Evolutionary conservation across 1,284 basidiomycete genomes (phyloP), one percentile per base, ranked within the genome.

Genomic region (Chondrostereum purpureum): DNA sequence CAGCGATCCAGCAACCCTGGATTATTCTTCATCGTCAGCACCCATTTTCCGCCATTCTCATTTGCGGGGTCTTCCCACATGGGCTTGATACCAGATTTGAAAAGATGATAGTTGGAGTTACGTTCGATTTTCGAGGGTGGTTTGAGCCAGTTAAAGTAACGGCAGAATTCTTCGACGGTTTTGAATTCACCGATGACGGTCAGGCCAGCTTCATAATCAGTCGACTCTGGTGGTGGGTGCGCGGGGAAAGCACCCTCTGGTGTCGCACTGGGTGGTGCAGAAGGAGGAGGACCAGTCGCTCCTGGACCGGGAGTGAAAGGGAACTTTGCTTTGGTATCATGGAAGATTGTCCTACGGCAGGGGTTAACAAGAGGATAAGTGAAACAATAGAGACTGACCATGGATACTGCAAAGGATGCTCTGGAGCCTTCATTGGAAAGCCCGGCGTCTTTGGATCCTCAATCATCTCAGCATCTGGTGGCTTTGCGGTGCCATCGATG

Each of bases 31-130:
- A 96, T 88, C 53, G 92, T 92, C 43, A 96, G 66, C 14, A 92
- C 88, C 93, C 93, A 97, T 66, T 94, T 94, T 27, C 92, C 92
- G 18, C 92, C 92, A 41, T 83, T 75, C 6, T 87, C 85, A 61
- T 97, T 97, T 39, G 91, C 88, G 18, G 81, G 80, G 61, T 96
- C 93, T 66, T 96, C 93, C 92, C 93, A 96, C 89, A 95, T 94
- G 34, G 92, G 88, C 59, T 90, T 92, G 67, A 88, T 88, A 24
- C 86, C 86, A 20, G 80, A 73, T 66, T 96, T 96, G 80, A 97
- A 97, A 46, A 96, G 70, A 60, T 96, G 93, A 59, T 95, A 95
- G 66, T 93, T 95, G 31, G 86, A 85, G 64, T 91, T 89, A 54
- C 82, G 82, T 53, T 91, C 88, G 31, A 96, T 78, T 54, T 81